Percentiles rank a stretch among this genome's conserved stretches.
These are phyloP conservation scores for Trichocomaceae sp. DNA, from an alignment of 2,329 filamentous ascomycete genomes.

Conservation along the genomic window DNA sequence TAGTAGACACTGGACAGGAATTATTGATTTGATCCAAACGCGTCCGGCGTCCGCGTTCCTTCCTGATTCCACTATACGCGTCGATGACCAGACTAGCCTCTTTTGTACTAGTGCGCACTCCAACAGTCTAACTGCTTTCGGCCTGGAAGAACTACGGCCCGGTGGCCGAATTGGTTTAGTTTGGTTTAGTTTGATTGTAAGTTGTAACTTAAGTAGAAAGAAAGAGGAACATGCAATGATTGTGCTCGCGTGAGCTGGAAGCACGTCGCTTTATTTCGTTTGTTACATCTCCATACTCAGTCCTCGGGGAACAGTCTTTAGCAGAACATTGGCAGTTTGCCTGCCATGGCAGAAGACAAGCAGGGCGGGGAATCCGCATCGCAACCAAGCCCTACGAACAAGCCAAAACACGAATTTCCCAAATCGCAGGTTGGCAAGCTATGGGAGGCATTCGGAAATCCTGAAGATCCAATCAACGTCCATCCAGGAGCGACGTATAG, in stretches of 20 bases:
- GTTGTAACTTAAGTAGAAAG: no score
- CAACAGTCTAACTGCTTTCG: constrained; percentile 19
- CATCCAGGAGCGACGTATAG: constrained; percentile 52
- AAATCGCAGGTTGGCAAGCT: constrained; percentile 43
- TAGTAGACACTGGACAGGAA: not conserved
- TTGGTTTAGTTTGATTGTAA: no score
- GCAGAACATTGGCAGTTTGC: not conserved
- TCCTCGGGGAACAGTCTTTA: not conserved
- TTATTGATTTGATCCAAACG: constrained; percentile 17
- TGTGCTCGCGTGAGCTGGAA: not conserved
- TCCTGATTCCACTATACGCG: constrained; percentile 28
- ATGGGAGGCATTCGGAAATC: constrained; percentile 43
- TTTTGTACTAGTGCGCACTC: constrained; percentile 14
- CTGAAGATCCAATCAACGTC: constrained; percentile 47
- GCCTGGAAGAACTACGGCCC: not conserved
- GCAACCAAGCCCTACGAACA: constrained; percentile 18
- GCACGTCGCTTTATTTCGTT: not conserved
- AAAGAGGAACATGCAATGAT: not conserved
- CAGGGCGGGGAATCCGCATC: constrained; percentile 20
- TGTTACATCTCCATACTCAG: not conserved
- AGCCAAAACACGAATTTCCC: constrained; percentile 37
- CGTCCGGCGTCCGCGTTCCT: constrained; percentile 25
- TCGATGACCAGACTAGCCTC: constrained; percentile 7
- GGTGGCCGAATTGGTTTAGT: no score
- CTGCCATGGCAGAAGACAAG: constrained; percentile 36